A percentile compares a stretch with the other conserved stretches of the same genome.
Conservation (phyloP, 2,329 filamentous ascomycete genomes). For the Pyrenophora teres region DNA sequence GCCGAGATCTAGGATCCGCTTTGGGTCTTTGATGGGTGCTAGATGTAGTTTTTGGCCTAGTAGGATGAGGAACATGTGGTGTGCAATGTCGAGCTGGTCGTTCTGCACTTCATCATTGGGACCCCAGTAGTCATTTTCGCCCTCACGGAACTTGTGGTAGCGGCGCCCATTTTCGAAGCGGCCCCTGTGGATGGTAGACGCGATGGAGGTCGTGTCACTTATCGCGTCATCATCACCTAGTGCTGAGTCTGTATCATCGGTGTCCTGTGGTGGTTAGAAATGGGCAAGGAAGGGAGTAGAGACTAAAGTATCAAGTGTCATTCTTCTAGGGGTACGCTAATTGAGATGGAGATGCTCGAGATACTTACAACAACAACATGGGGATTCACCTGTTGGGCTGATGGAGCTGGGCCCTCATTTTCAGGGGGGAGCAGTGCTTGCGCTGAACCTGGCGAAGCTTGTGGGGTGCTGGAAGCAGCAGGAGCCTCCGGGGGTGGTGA, state of each 20-base stretch:
- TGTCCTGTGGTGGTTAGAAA: conserved; percentile 6
- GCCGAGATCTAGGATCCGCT: conserved; percentile 30
- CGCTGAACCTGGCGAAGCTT: background rate
- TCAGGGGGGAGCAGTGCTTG: background rate
- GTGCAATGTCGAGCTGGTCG: conserved; percentile 36
- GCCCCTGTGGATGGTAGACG: conserved; percentile 36
- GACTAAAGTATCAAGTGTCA: too few relatives aligned
- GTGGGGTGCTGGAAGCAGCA: background rate
- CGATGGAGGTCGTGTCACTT: conserved; percentile 40
- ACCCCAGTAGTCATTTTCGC: conserved; percentile 39
- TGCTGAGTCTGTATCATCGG: conserved; percentile 28
- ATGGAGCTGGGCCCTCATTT: conserved; percentile 8
- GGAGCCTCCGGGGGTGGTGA: background rate
- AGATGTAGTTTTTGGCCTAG: conserved; percentile 31
- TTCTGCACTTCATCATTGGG: conserved; percentile 39
- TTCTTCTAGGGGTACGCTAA: too few relatives aligned
- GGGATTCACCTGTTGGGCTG: conserved; percentile 18
- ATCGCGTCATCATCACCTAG: conserved; percentile 12
- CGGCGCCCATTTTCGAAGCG: conserved; percentile 42
- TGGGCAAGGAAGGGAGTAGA: background rate
- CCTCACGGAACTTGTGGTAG: conserved; percentile 40
- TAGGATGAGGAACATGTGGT: conserved; percentile 33
- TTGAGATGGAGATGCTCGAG: background rate
- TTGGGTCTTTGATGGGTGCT: conserved; percentile 28
- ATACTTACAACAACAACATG: conserved; percentile 15